Evolutionary conservation across 225 moss, liverwort and hornwort genomes (phyloP).

Genomic region (Pseudoscleropodium purum): DNA sequence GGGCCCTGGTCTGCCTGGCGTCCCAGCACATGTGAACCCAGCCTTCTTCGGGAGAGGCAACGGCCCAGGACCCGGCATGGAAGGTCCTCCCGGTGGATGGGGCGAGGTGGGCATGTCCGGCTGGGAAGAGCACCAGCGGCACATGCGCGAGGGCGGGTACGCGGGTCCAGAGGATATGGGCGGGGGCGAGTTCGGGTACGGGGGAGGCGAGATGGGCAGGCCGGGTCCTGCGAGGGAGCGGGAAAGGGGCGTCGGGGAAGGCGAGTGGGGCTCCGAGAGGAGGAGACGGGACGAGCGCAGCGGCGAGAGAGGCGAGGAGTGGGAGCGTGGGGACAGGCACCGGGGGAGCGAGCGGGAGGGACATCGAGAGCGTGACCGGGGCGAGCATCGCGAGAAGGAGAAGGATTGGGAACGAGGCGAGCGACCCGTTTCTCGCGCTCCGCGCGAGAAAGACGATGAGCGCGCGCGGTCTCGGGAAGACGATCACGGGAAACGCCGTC

Average conservation of each 20-base stretch:
- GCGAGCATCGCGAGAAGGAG: conserved; percentile 75
- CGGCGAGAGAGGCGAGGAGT: conserved; percentile 69
- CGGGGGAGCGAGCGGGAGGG: conserved; percentile 63
- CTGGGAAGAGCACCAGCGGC: conserved; percentile 93
- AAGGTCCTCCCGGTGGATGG: conserved; percentile 61
- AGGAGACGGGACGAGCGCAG: conserved; percentile 72
- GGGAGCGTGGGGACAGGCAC: conserved; percentile 70
- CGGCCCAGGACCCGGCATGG: conserved; percentile 80
- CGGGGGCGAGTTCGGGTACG: conserved; percentile 73
- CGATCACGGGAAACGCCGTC: conserved; percentile 84
- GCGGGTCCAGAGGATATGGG: conserved; percentile 76
- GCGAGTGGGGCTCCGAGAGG: conserved; percentile 76
- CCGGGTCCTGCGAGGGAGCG: conserved; percentile 79
- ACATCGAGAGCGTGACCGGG: conserved; percentile 36
- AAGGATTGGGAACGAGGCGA: conserved; percentile 91
- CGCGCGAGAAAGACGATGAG: conserved; percentile 87
- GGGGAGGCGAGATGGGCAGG: conserved; percentile 66
- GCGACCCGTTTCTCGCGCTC: conserved; percentile 47
- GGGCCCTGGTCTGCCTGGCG: conserved; percentile 97
- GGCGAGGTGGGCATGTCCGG: conserved; percentile 72
- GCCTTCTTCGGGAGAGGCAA: conserved; percentile 91
- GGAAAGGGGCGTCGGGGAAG: conserved; percentile 64
- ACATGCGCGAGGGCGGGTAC: conserved; percentile 72
- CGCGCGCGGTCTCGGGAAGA: conserved; percentile 83
- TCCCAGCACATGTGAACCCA: conserved; percentile 92